Evolutionary conservation across 1,284 basidiomycete species (phyloP).

Genomic region (Tilletia walkeri): DNA sequence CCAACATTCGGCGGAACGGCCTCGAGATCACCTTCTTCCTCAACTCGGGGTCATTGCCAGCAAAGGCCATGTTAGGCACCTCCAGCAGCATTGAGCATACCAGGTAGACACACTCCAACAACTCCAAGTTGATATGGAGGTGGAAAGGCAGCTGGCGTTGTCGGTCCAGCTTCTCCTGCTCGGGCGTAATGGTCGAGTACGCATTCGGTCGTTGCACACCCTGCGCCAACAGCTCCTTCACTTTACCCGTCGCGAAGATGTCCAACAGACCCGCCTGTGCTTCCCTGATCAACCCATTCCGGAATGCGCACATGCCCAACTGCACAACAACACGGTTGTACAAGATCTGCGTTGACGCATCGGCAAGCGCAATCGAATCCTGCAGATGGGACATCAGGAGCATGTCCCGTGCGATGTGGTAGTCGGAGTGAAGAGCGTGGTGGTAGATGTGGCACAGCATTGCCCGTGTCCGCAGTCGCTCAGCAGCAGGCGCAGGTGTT

Average conservation of each 20-base stretch:
- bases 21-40: conserved; percentile 78
- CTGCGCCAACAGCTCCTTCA: conserved; percentile 96
- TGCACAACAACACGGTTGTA: conserved; percentile 98
- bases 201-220: conserved; percentile 84
- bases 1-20: conserved; percentile 89
- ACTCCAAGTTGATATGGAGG: conserved; percentile 98
- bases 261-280: conserved; percentile 88
- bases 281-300: conserved; percentile 89
- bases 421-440: conserved; percentile 92
- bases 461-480: conserved; percentile 83
- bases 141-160: conserved; percentile 97
- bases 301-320: conserved; percentile 93
- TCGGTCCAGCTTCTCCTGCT: conserved; percentile 95
- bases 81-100: conserved; percentile 98
- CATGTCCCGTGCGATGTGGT: conserved; percentile 96
- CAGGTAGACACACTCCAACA: conserved; percentile 94
- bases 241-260: conserved; percentile 88
- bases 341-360: conserved; percentile 94
- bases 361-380: conserved; percentile 90
- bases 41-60: conserved; percentile 82
- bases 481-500: conserved; percentile 70
- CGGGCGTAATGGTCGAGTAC: conserved; percentile 76
- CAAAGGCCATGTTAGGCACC: conserved; percentile 89
- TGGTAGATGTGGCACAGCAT: conserved; percentile 94
- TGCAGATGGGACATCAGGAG: conserved; percentile 98